A percentile compares a stretch with the other conserved stretches of the same genome.
Evolutionary conservation across 2,329 filamentous ascomycete genomes (phyloP).

Genomic region (Davidsoniella australis): DNA sequence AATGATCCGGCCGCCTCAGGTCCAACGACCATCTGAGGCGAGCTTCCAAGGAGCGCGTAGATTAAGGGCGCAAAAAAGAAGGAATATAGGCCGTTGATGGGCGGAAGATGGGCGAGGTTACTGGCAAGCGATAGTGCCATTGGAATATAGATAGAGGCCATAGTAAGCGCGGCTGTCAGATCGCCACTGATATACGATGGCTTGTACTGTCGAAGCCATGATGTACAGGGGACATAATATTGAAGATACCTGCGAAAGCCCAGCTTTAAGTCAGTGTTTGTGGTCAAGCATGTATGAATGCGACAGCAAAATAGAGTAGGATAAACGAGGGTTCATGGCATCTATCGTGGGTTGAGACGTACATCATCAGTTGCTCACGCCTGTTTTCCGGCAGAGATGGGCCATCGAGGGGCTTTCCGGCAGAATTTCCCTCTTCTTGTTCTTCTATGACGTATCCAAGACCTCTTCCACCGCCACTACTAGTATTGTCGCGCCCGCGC

Average conservation of each 20-base stretch:
- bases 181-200: constrained; percentile 73
- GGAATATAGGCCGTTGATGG: constrained; percentile 84
- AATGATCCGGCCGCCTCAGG: constrained; percentile 89
- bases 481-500: background rate
- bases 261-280: background rate
- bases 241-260: constrained; percentile 51
- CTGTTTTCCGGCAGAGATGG: background rate
- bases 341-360: background rate
- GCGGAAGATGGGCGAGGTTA: constrained; percentile 81
- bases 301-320: background rate
- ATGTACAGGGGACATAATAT: constrained; percentile 84
- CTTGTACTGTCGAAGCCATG: constrained; percentile 79
- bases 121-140: constrained; percentile 89
- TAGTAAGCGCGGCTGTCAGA: constrained; percentile 73
- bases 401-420: background rate
- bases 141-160: constrained; percentile 96
- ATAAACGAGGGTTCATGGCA: too few species aligned
- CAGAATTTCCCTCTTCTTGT: background rate
- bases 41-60: constrained; percentile 82
- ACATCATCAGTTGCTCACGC: constrained; percentile 7
- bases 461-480: background rate
- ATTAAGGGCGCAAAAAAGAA: constrained; percentile 86
- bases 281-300: background rate
- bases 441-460: constrained; percentile 2
- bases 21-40: constrained; percentile 83